Base-by-base conservation (phyloP, 768 basidiomycete genomes). In the Pleurotus eryngii region DNA sequence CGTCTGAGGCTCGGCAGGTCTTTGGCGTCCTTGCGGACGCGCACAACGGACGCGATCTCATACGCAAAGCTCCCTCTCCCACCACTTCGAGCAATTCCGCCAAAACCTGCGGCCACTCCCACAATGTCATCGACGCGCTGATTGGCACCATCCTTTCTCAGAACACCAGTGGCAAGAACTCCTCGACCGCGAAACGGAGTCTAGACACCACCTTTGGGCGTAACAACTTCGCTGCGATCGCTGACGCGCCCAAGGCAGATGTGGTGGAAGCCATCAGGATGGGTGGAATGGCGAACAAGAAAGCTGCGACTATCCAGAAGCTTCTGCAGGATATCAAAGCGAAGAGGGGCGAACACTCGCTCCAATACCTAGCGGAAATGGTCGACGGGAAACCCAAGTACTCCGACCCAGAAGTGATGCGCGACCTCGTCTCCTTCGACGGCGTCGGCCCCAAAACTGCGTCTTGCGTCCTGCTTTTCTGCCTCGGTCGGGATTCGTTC, bases 371-470 rank as follows among this genome's bases (percentile, higher is more conserved):
- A 22, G 64, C 67, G 1, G 69, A 64, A 14, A 61, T 59, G 2
- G 62, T 62, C 12, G 50, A 55, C 26, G 72, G 63, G 4, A 61
- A 64, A 54, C 57, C 55, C 8, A 54, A 42, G 24, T n/a, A 58
- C 72, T 61, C 78, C 0, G 74, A 85, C 65, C 77, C 77, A 26
- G 72, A 74, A n/a, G 76, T 79, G 35, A 85, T 84, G 83, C 67
- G 73, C 59, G 83, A 81, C 60, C 74, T 86, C 24, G 76, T 83
- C 12, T 76, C 81, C 3, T 81, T 81, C 56, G 68, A 76, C 27
- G 84, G 84, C 0, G 83, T 86, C 8, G 83, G 84, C 1, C 84
- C 82, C 1, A 85, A 85, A 68, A 85, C 83, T 1, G 84, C 83
- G 1, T 81, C 84, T 0, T 86, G 84, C 58, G 84, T 86, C 0